A percentile compares a stretch with the other conserved stretches of the same genome.
phyloP scores from a whole-genome alignment of 768 basidiomycete species.

The Xerocomus potaroensis region DNA sequence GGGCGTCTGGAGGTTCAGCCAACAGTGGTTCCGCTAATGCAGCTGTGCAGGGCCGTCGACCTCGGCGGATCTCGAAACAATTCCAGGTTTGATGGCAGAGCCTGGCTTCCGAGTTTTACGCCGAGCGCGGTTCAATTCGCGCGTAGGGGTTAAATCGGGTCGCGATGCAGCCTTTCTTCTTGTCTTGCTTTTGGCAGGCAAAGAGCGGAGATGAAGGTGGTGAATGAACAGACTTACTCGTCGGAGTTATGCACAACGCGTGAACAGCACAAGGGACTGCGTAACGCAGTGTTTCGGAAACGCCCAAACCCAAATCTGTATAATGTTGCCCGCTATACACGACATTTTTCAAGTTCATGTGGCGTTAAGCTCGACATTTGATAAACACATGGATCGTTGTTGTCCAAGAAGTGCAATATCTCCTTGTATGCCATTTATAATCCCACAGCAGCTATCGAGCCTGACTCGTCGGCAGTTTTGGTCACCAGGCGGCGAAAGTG shows the following conservation, averaged over 20 bases:
- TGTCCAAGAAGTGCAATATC: neutral
- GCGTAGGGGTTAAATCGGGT: neutral
- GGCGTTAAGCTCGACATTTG: neutral
- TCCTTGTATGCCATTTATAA: neutral
- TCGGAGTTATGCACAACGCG: no score
- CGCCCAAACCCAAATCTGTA: no score
- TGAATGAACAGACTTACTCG: no score
- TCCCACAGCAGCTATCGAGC: neutral
- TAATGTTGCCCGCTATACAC: no score
- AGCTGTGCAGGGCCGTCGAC: neutral
- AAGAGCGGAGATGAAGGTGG: neutral
- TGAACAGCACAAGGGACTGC: no score
- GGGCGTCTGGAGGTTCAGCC: neutral
- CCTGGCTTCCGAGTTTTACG: no score
- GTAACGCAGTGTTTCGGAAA: no score
- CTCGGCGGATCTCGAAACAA: neutral
- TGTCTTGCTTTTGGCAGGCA: neutral
- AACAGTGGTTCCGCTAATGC: neutral
- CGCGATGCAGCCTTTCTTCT: no score
- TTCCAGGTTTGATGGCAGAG: no score
- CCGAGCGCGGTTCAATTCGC: neutral
- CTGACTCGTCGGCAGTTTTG: neutral
- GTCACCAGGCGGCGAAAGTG: neutral
- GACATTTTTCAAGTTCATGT: neutral
- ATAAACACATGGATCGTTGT: neutral